phyloP scores from a whole-genome alignment of 352 stramenopile species.

The Globisporangium uncinulatum region DNA sequence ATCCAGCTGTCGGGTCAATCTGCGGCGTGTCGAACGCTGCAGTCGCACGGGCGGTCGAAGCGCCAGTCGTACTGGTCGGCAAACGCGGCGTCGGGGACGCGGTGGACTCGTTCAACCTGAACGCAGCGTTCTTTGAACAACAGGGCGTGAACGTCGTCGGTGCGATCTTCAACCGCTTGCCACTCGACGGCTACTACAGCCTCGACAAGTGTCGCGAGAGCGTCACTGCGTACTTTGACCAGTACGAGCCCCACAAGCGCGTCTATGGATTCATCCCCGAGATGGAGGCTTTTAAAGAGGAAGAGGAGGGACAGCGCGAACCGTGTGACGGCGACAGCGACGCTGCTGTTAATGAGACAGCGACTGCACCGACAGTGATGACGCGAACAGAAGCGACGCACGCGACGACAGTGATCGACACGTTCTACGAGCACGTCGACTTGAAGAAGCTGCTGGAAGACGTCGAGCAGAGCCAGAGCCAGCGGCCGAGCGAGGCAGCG shows the following conservation, averaged over 20 bases:
- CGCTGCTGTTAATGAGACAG: not conserved
- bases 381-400: slow-evolving; percentile 7
- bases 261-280: slow-evolving; percentile 86
- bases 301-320: not conserved
- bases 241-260: slow-evolving; percentile 57
- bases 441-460: slow-evolving; percentile 31
- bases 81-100: slow-evolving; percentile 95
- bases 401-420: slow-evolving; percentile 32
- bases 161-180: slow-evolving; percentile 95
- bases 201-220: slow-evolving; percentile 87
- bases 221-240: slow-evolving; percentile 90
- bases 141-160: slow-evolving; percentile 91
- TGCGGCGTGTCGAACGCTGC: slow-evolving; percentile 73
- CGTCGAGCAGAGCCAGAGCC: slow-evolving; percentile 16
- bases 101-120: slow-evolving; percentile 97
- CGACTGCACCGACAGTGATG: slow-evolving; percentile 15
- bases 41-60: slow-evolving; percentile 53
- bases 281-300: slow-evolving; percentile 23
- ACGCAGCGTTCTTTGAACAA: slow-evolving; percentile 93
- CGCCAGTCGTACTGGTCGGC: slow-evolving; percentile 92
- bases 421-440: slow-evolving; percentile 30
- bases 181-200: slow-evolving; percentile 92
- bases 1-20: slow-evolving; percentile 87
- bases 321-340: slow-evolving; percentile 2
- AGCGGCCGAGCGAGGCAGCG: too few species aligned